A percentile compares a stretch with the other conserved stretches of the same genome.
Conservation (phyloP, 2,329 filamentous ascomycete genomes). For the Phialemoniopsis sp. region DNA sequence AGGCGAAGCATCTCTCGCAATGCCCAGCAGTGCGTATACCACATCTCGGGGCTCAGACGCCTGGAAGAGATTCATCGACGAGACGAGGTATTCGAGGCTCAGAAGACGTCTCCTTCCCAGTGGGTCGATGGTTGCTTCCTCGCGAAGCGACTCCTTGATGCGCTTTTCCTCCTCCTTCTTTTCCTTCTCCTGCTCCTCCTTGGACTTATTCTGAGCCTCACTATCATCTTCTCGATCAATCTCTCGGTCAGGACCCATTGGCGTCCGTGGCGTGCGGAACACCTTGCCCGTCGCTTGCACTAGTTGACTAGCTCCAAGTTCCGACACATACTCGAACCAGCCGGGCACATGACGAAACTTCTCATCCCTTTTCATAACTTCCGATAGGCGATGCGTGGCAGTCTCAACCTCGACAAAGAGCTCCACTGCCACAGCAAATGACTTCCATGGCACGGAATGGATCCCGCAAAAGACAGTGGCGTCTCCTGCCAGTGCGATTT, state of each 20-base stretch:
- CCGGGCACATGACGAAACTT: conserved; percentile 17
- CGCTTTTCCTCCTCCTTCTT: background rate
- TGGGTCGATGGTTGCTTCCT: background rate
- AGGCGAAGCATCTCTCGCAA: conserved; percentile 24
- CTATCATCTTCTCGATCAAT: too few relatives aligned
- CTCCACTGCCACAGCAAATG: conserved; percentile 30
- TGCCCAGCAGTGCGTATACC: conserved; percentile 25
- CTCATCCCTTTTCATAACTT: conserved; percentile 25
- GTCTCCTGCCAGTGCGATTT: conserved; percentile 27
- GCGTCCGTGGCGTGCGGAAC: conserved; percentile 16
- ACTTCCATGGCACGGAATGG: conserved; percentile 25
- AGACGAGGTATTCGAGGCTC: conserved; percentile 28
- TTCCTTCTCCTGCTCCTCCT: conserved; percentile 2
- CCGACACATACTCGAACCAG: conserved; percentile 27
- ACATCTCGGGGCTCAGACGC: conserved; percentile 20
- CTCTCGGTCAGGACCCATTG: too few relatives aligned
- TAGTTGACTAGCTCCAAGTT: conserved; percentile 26
- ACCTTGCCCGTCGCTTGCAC: conserved; percentile 26
- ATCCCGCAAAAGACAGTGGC: conserved; percentile 30
- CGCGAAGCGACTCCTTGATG: background rate
- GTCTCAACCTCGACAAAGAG: conserved; percentile 32
- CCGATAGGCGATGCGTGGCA: conserved; percentile 26
- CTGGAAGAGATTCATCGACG: conserved; percentile 23
- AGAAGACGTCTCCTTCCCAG: conserved; percentile 11
- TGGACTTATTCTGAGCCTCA: too few relatives aligned